Conservation (phyloP, 2,329 filamentous ascomycete genomes). For the Sphaerulina vaccinii region DNA sequence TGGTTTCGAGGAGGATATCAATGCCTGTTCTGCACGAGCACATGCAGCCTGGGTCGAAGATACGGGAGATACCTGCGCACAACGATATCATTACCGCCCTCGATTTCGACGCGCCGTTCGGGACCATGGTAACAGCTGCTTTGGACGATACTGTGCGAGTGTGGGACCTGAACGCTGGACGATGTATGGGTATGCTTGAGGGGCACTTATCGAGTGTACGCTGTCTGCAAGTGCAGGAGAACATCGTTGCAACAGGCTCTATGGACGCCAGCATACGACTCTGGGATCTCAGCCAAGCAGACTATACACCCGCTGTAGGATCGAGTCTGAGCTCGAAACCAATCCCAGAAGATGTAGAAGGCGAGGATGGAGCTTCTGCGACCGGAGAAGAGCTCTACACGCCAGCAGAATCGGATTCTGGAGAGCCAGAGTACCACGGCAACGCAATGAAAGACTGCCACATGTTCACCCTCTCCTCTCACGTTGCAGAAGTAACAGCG, state of each 20-base stretch:
- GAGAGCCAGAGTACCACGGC: conserved; percentile 58
- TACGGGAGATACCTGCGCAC: conserved; percentile 86
- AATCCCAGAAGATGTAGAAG: conserved; percentile 43
- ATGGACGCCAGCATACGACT: conserved; percentile 91
- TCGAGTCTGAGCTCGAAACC: conserved; percentile 48
- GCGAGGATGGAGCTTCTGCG: conserved; percentile 40
- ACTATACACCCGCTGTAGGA: conserved; percentile 67
- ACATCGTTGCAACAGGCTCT: conserved; percentile 89
- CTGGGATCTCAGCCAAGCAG: conserved; percentile 90
- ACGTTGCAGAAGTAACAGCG: conserved; percentile 92
- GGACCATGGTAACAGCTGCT: conserved; percentile 87
- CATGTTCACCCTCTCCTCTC: conserved; percentile 82
- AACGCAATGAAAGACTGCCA: conserved; percentile 87
- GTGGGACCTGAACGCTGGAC: conserved; percentile 92
- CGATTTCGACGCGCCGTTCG: conserved; percentile 97
- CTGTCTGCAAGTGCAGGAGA: conserved; percentile 90
- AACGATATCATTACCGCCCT: conserved; percentile 83
- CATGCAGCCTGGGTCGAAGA: conserved; percentile 82
- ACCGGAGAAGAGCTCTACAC: conserved; percentile 33
- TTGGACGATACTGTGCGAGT: conserved; percentile 92
- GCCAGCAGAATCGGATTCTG: conserved; percentile 24
- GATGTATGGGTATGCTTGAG: conserved; percentile 87
- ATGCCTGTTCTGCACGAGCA: conserved; percentile 97
- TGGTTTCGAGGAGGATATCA: conserved; percentile 68
- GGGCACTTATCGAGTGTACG: conserved; percentile 93